Evolutionary conservation across 1,139 yeast species (phyloP).

Genomic region (Torulaspora globosa): DNA sequence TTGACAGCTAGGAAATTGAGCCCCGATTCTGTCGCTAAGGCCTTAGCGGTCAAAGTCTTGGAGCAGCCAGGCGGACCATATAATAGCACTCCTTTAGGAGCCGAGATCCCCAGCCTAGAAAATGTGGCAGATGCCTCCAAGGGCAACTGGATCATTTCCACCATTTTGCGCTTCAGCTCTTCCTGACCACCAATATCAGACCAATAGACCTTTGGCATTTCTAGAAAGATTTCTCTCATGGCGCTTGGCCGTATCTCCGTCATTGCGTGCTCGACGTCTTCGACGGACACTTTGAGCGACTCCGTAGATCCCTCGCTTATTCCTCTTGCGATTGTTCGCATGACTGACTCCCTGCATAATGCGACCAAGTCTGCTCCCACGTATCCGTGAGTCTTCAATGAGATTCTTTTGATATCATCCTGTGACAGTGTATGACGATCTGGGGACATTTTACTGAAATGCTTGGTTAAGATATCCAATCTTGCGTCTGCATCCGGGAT

Average conservation of each 20-base stretch:
- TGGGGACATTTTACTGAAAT: constrained; percentile 54
- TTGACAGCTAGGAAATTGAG: constrained; percentile 88
- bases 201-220: constrained; percentile 93
- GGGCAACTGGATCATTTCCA: constrained; percentile 90
- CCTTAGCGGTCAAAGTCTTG: constrained; percentile 89
- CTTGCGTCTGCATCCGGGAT: constrained; percentile 72
- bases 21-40: constrained; percentile 92
- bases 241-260: constrained; percentile 88
- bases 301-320: constrained; percentile 35
- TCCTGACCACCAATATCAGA: constrained; percentile 94
- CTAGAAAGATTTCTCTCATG: constrained; percentile 91
- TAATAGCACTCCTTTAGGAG: constrained; percentile 86
- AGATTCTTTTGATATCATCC: constrained; percentile 54
- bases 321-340: constrained; percentile 72
- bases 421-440: constrained; percentile 52
- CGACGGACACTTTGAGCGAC: constrained; percentile 40
- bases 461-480: constrained; percentile 56
- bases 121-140: constrained; percentile 78
- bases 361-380: constrained; percentile 91
- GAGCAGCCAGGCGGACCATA: constrained; percentile 99
- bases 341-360: constrained; percentile 79
- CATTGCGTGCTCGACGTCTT: constrained; percentile 65
- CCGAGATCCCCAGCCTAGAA: constrained; percentile 67
- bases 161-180: constrained; percentile 68
- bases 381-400: constrained; percentile 68